A percentile compares a stretch with the other conserved stretches of the same genome.
These are phyloP conservation scores for Quercus lobata DNA, from an alignment of 331 rosid genomes.

Conservation along the genomic window DNA sequence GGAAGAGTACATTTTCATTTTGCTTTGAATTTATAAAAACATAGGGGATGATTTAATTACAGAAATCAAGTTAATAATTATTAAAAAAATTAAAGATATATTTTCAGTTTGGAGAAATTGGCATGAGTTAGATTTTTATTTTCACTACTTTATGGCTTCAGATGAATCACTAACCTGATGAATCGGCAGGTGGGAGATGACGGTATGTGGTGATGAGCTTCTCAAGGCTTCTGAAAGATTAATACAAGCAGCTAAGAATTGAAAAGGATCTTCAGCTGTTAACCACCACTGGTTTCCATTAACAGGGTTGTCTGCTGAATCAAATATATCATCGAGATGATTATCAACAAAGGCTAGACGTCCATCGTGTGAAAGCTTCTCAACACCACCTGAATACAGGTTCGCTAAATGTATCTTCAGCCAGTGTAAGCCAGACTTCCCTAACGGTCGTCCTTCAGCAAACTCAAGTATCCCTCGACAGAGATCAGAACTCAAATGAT, in stretches of 20 bases:
- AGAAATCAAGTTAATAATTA: not conserved
- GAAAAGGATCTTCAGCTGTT: constrained; percentile 87
- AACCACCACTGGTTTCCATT: constrained; percentile 83
- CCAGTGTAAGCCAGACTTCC: constrained; percentile 72
- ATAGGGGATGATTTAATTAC: not conserved
- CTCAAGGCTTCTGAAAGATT: constrained; percentile 73
- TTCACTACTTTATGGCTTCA: constrained; percentile 8
- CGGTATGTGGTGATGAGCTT: constrained; percentile 66
- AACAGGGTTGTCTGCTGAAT: constrained; percentile 71
- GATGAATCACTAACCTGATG: constrained; percentile 57
- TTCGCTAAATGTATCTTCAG: constrained; percentile 84
- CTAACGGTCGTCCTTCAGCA: constrained; percentile 76
- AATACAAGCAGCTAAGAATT: constrained; percentile 79
- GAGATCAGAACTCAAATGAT: constrained; percentile 88
- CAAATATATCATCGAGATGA: constrained; percentile 65
- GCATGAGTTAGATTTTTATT: not conserved
- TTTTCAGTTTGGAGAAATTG: not conserved
- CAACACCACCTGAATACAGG: constrained; percentile 64
- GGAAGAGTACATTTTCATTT: not conserved
- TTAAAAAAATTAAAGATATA: not conserved
- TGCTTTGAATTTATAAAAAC: not conserved
- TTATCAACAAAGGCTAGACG: constrained; percentile 67
- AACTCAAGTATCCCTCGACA: constrained; percentile 86
- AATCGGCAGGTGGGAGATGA: constrained; percentile 72
- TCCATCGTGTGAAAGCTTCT: constrained; percentile 69